A percentile compares a stretch with the other conserved stretches of the same genome.
phyloP scores from a whole-genome alignment of 345 rosid species.

The Cardamine resedifolia region DNA sequence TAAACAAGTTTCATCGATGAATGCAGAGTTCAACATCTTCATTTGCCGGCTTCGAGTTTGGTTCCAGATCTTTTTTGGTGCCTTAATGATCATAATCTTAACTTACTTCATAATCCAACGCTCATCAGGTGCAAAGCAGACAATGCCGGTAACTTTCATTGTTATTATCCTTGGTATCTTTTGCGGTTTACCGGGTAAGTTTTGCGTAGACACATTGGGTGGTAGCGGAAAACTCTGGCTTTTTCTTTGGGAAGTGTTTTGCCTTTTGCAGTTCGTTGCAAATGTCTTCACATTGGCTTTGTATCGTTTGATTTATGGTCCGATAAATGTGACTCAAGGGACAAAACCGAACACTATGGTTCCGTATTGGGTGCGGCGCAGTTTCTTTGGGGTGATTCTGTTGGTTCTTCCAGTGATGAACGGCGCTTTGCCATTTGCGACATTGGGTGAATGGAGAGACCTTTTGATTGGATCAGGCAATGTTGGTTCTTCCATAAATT shows the following conservation, averaged over 20 bases:
- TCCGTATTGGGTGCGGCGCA: slow-evolving; percentile 68
- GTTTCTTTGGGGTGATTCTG: slow-evolving; percentile 41
- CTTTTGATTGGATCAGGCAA: slow-evolving; percentile 2
- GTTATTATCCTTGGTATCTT: slow-evolving; percentile 60
- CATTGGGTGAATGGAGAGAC: slow-evolving; percentile 64
- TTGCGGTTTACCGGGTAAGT: slow-evolving; percentile 78
- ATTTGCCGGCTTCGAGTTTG: slow-evolving; percentile 62
- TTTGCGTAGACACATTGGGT: slow-evolving; percentile 81
- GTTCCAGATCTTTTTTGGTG: slow-evolving; percentile 64
- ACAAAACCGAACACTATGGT: slow-evolving; percentile 7
- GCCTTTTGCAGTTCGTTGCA: slow-evolving; percentile 64
- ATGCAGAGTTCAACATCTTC: slow-evolving; percentile 46
- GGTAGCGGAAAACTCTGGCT: slow-evolving; percentile 80
- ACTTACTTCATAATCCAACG: slow-evolving; percentile 67
- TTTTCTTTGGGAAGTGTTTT: slow-evolving; percentile 64
- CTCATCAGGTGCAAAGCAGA: slow-evolving; percentile 52
- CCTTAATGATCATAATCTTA: slow-evolving; percentile 55
- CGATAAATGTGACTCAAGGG: slow-evolving; percentile 38
- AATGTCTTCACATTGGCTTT: slow-evolving; percentile 45
- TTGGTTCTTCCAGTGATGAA: slow-evolving; percentile 59
- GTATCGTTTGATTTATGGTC: slow-evolving; percentile 58
- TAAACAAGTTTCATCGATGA: slow-evolving; percentile 50
- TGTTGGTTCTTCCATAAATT: not conserved
- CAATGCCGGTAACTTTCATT: slow-evolving; percentile 72
- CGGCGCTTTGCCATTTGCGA: slow-evolving; percentile 76